A percentile compares a stretch with the other conserved stretches of the same genome.
These are phyloP conservation scores for Prillingera fragicola DNA, from an alignment of 1,284 basidiomycete species.

Conservation along the genomic window DNA sequence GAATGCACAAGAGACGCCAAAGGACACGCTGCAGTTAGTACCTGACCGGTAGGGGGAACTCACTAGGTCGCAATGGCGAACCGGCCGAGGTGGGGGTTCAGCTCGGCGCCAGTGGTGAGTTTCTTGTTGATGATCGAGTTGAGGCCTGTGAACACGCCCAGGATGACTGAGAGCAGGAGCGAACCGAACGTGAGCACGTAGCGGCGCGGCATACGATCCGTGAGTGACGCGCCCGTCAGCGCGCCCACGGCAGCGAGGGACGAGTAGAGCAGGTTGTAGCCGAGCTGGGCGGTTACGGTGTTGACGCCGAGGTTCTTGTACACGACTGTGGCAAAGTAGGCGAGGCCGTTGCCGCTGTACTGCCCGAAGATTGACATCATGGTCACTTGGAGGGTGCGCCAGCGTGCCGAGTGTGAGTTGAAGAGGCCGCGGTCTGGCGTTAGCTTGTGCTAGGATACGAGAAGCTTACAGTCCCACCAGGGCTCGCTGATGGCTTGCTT, in stretches of 20 bases:
- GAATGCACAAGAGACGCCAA: conserved; percentile 27
- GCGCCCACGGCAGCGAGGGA: conserved; percentile 54
- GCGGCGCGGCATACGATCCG: conserved; percentile 13
- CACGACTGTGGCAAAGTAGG: conserved; percentile 46
- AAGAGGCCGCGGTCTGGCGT: background rate
- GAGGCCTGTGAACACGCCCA: conserved; percentile 4
- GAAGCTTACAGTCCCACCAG: conserved; percentile 1
- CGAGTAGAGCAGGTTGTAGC: conserved; percentile 55
- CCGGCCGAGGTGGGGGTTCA: background rate
- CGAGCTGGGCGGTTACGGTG: conserved; percentile 39
- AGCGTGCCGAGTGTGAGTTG: background rate
- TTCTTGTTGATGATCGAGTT: background rate
- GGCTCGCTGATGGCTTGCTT: conserved; percentile 59
- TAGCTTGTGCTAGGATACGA: background rate
- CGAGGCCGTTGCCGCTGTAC: conserved; percentile 49
- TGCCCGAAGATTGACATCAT: conserved; percentile 38
- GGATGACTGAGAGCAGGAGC: background rate
- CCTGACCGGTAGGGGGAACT: background rate
- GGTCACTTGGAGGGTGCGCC: conserved; percentile 9
- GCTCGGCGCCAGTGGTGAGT: background rate
- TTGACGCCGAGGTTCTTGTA: conserved; percentile 27
- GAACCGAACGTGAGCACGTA: conserved; percentile 15
- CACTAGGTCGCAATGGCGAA: background rate
- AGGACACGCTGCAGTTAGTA: background rate
- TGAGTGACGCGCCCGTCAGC: conserved; percentile 21